Conservation (phyloP, 2,329 filamentous ascomycete genomes). For the Lachnellula suecica region DNA sequence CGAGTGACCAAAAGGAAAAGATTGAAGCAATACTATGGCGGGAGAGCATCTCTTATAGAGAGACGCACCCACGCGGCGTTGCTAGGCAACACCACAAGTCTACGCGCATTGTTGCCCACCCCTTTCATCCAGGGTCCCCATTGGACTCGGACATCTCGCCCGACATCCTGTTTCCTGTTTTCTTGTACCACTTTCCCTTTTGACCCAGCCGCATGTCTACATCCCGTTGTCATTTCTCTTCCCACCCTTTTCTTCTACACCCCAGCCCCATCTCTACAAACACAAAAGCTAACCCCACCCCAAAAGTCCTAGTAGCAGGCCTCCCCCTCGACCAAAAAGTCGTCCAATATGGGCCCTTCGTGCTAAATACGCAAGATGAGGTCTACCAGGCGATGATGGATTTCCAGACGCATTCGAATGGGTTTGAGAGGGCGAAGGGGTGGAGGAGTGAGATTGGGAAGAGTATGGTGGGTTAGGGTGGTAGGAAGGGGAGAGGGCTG, state of each 20-base stretch:
- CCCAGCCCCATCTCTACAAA: no score
- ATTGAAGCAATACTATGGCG: no score
- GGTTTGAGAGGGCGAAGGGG: constrained; percentile 74
- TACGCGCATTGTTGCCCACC: neutral
- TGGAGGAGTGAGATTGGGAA: constrained; percentile 90
- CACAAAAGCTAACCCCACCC: no score
- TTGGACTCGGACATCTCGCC: neutral
- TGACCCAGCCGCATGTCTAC: no score
- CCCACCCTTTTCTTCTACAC: no score
- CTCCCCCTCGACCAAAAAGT: constrained; percentile 77
- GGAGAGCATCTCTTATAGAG: no score
- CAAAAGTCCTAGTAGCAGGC: constrained; percentile 68
- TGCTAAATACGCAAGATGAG: constrained; percentile 69
- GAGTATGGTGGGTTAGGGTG: constrained; percentile 27
- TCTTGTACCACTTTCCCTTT: neutral
- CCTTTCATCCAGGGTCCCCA: neutral
- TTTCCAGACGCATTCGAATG: constrained; percentile 71
- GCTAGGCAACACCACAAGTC: no score
- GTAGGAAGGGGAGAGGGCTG: no score
- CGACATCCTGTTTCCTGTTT: no score
- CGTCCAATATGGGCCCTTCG: constrained; percentile 84
- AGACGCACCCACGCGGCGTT: neutral
- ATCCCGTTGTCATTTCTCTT: no score
- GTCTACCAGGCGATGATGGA: constrained; percentile 77
- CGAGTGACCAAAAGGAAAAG: no score